phyloP scores from a whole-genome alignment of 768 basidiomycete species.

The Nevesoporus exiguus region DNA sequence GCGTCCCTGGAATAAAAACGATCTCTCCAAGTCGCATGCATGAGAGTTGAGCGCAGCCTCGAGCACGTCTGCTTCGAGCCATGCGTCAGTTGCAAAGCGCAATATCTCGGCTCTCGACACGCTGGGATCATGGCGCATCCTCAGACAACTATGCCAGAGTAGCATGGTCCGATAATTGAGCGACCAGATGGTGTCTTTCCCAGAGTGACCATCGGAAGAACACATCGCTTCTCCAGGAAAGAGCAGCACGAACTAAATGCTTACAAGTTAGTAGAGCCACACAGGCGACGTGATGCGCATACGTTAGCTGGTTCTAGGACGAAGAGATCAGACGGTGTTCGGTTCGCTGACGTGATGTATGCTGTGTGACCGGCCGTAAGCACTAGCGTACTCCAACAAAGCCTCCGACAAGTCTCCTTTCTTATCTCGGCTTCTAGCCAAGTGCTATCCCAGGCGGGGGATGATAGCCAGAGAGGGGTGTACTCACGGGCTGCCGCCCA shows the following conservation, averaged over 20 bases:
- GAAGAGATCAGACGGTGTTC: constrained; percentile 46
- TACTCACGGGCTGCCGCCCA: constrained; percentile 51
- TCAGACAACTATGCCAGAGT: constrained; percentile 70
- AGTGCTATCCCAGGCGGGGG: constrained; percentile 58
- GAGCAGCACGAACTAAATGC: constrained; percentile 58
- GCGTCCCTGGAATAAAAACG: constrained; percentile 65
- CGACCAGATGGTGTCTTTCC: constrained; percentile 75
- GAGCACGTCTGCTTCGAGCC: constrained; percentile 66
- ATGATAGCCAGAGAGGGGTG: constrained; percentile 59
- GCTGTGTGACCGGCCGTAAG: constrained; percentile 63
- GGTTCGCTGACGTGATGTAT: constrained; percentile 48
- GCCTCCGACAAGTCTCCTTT: constrained; percentile 66
- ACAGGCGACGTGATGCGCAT: constrained; percentile 19
- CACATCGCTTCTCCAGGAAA: constrained; percentile 69
- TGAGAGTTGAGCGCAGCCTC: constrained; percentile 62
- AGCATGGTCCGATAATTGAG: constrained; percentile 65
- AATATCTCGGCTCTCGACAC: constrained; percentile 50
- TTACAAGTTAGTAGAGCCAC: constrained; percentile 1
- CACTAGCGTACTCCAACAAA: constrained; percentile 70
- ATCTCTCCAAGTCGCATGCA: constrained; percentile 62
- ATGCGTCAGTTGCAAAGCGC: constrained; percentile 62
- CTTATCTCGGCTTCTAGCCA: constrained; percentile 63
- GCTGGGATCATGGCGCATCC: constrained; percentile 45
- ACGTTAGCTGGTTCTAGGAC: constrained; percentile 66
- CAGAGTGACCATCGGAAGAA: constrained; percentile 28